Evolutionary conservation across 345 rosid species (phyloP).

Genomic region (Populus tremula): DNA sequence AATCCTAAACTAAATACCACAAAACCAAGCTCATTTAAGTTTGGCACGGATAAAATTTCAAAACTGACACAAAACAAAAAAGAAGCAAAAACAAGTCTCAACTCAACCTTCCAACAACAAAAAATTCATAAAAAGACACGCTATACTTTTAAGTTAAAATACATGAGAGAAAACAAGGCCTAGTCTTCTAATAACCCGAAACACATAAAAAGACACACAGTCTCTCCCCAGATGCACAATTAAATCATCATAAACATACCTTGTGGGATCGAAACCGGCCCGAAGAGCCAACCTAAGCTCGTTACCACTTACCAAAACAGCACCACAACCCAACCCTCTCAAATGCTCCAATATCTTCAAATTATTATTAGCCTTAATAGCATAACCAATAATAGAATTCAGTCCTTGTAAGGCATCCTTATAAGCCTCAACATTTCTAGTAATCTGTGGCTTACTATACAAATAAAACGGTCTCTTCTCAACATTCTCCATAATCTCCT

Average conservation of each 20-base stretch:
- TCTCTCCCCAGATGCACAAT: not conserved
- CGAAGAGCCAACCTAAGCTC: constrained; percentile 86
- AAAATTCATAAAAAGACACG: not conserved
- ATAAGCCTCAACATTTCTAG: constrained; percentile 75
- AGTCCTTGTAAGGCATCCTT: constrained; percentile 72
- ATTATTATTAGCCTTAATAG: constrained; percentile 89
- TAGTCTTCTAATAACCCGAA: not conserved
- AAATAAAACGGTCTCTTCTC: constrained; percentile 89
- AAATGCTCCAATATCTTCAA: constrained; percentile 89
- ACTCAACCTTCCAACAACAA: not conserved
- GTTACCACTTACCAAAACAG: constrained; percentile 92
- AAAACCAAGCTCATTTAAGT: not conserved
- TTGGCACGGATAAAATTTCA: not conserved
- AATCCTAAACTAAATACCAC: not conserved
- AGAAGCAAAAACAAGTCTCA: not conserved
- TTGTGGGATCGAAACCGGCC: constrained; percentile 87
- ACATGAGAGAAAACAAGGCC: not conserved
- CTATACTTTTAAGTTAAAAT: not conserved
- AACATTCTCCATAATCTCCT: constrained; percentile 66
- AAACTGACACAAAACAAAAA: not conserved
- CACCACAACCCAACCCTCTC: constrained; percentile 88
- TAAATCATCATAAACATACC: constrained; percentile 34
- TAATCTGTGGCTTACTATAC: constrained; percentile 88
- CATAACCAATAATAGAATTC: constrained; percentile 74
- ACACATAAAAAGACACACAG: not conserved